Base-by-base conservation (phyloP, 2,329 filamentous ascomycete genomes). In the Lasiodiplodia hormozganensis region DNA sequence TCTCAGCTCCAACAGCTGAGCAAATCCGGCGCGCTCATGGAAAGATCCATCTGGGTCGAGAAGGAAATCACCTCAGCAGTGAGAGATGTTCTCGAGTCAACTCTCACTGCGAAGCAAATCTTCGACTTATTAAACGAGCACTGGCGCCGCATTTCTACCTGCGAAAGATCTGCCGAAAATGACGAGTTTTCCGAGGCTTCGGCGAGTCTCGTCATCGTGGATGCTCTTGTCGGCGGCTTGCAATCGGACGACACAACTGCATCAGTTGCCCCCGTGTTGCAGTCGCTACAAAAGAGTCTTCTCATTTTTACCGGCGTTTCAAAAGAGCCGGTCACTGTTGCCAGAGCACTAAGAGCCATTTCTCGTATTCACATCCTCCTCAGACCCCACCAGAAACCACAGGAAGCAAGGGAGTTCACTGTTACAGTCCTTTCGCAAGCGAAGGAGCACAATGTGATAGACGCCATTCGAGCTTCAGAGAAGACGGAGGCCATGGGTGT, bases 101-200 rank as follows among this genome's bases (percentile, higher is more conserved):
- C 73, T 16, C 69, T 80, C 34, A 79, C 77, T 3, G 71, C 73
- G 18, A 67, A 73, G 21, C 78, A 80, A 65, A 75, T 78, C 16
- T 71, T 72, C n/a, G 71, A 66, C 16, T 58, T 79, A 7, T 71
- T 80, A 14, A 69, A 75, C 64, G 72, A 76, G 36, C 77, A 80
- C 66, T 64, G 58, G 57, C 58, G 40, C 25, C 52, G 21, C 36
- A 60, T 68, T 10, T 53, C 56, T 21, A 34, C 43, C 8, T 68
- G 65, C 38, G 67, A 68, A 36, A 58, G 40, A 16, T 25, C 36
- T 10, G 4, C 49, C 3, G 60, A 51, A 36, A 38, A 36, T 16
- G 58, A 57, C 16, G 52, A 64, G 3, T 31, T 57, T 7, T 25
- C 25, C 14, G 49, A 64, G 28, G 65, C 65, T 10, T 67, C 51